phyloP scores from a whole-genome alignment of 2,329 filamentous ascomycete species.

The Alternaria sp. region DNA sequence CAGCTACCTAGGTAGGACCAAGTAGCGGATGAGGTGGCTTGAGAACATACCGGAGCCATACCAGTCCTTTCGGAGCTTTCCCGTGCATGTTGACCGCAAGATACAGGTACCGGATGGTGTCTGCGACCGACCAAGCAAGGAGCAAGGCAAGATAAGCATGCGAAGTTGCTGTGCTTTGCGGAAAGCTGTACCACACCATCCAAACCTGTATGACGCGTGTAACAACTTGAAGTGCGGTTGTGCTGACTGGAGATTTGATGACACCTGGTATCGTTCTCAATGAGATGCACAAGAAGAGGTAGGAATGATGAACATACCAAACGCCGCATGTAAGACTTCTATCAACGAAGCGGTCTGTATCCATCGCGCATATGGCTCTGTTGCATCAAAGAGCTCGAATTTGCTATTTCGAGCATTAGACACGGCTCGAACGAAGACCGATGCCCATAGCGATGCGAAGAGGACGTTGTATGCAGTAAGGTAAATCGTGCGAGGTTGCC shows the following conservation, averaged over 20 bases:
- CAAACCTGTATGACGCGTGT: constrained; percentile 38
- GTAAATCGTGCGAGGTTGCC: constrained; percentile 17
- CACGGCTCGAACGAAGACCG: constrained; percentile 12
- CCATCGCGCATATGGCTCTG: constrained; percentile 23
- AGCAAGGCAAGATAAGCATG: constrained; percentile 25
- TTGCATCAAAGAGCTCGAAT: constrained; percentile 16
- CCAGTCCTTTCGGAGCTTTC: constrained; percentile 12
- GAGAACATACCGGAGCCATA: constrained; percentile 27
- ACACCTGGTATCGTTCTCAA: constrained; percentile 16
- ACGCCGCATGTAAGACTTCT: constrained; percentile 27
- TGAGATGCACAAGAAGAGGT: not conserved
- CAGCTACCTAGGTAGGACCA: not conserved
- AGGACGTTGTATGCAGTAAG: constrained; percentile 30
- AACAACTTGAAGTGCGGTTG: constrained; percentile 28
- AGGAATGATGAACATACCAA: constrained; percentile 13
- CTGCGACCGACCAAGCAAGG: constrained; percentile 31
- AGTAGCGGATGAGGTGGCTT: not conserved
- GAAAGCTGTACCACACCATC: constrained; percentile 36
- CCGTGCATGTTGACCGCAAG: constrained; percentile 29
- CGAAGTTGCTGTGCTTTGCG: constrained; percentile 20
- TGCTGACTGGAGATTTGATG: constrained; percentile 31
- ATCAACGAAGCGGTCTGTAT: constrained; percentile 29
- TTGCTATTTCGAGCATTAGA: not conserved
- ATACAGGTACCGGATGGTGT: constrained; percentile 29
- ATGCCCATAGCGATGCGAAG: constrained; percentile 27